phyloP scores from a whole-genome alignment of 345 rosid species.

The Psidium guajava region DNA sequence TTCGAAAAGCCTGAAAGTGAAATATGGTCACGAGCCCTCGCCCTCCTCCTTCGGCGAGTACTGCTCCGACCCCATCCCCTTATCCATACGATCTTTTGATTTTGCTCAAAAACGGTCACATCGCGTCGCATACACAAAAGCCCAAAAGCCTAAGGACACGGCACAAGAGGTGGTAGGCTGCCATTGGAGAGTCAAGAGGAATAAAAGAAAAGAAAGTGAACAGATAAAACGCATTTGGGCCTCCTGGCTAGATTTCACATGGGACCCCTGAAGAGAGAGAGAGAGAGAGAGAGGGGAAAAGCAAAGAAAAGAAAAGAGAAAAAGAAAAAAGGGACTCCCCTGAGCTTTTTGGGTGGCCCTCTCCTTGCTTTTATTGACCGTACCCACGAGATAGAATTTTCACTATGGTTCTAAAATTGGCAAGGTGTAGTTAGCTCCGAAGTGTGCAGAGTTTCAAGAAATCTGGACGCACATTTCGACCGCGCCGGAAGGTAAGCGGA shows the following conservation, averaged over 20 bases:
- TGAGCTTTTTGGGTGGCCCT: not conserved
- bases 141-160: not conserved
- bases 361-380: not conserved
- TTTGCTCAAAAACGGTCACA: not conserved
- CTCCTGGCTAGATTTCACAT: not conserved
- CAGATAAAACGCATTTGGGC: not conserved
- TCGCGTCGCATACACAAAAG: not conserved
- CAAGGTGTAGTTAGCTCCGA: too few species aligned
- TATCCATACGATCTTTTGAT: too few species aligned
- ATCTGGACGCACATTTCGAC: not conserved
- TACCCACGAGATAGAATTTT: not conserved
- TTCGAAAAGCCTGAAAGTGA: not conserved
- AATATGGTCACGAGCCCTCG: not conserved
- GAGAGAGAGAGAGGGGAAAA: too few species aligned
- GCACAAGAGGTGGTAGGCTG: not conserved
- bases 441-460: not conserved
- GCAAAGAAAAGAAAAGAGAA: too few species aligned
- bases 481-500: not conserved
- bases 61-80: too few species aligned
- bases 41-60: not conserved
- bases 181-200: not conserved
- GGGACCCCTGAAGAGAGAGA: not conserved
- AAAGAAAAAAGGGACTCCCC: not conserved
- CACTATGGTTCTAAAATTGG: not conserved
- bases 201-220: not conserved